Evolutionary conservation across 228 moss, liverwort and hornwort species (phyloP), one percentile per base, ranked within the genome.

Genomic region (Sphagnum fallax): DNA sequence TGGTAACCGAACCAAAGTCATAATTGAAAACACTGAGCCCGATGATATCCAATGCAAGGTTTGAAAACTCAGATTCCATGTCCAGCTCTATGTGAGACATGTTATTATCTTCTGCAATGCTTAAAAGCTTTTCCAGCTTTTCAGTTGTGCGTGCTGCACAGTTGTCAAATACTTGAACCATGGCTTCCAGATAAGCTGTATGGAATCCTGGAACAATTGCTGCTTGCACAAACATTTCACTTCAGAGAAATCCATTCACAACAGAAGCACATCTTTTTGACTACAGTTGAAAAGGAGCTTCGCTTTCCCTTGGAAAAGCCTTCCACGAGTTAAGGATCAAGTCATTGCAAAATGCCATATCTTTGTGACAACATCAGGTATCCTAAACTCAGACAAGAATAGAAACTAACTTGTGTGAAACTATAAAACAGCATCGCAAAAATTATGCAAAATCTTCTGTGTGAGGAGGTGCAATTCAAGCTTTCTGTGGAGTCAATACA

Each of bases 151-250:
- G 78, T 78, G 84, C 92, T 60, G 72, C 74, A 74, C 98, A 94
- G 65, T 85, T 80, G 64, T 89, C 87, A 75, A 94, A 98, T 47
- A 94, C 83, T 66, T 90, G 81, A 64, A 98, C 78, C 92, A 94
- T 98, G 59, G 85, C 80, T 68, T 81, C 82, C 87, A 98, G 77
- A 73, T 98, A 98, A 49, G 94, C 92, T 53, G 89, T 63, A 76
- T 98, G 98, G 71, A 98, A 98, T 32, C 81, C 98, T 61, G 98
- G 98, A 68, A 94, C 98, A 67, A 98, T 94, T 61, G 98, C 98
- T 98, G 92, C 78, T 75, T 74, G 69, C 14, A 61, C 13, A 50
- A 62, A 72, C 53, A 64, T 16, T 52, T n/a, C 51, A 53, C 50
- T 63, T 53, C 53, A 16, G 68, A 18, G 47, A 65, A 65, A 65